Evolutionary conservation across 371 early-diverging fungal species (phyloP), one percentile per base, ranked within the genome.

Genomic region (Mucor circinelloides): DNA sequence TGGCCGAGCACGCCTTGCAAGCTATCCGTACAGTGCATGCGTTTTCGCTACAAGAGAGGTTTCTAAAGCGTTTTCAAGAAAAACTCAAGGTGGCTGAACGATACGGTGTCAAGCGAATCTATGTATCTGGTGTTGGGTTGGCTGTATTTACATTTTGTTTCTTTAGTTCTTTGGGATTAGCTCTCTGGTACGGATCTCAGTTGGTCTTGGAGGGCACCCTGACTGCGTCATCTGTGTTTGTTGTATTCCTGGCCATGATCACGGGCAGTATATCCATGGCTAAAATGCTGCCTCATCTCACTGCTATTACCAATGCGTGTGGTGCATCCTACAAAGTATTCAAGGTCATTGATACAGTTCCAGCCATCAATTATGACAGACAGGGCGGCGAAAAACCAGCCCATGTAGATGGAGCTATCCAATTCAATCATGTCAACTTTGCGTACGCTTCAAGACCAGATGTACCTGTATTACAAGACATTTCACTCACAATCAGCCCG

Each of bases 11-110:
- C 71, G 93, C 88, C 0, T 81, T 98, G 54, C 75, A 91, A 4
- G 84, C 89, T 30, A 92, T 97, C 59, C 89, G 96, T 56, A 97
- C 97, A 4, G 91, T 96, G 25, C 87, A 86, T 50, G 84, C 96
- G 0, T 96, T 96, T 78, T 90, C 88, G 58, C 87, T 88, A 13
- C 92, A 95, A 74, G 71, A 83, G 27, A 87, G 91, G 12, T 88
- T 92, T 68, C 64, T 83, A 10, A 64, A 75, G 4, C 77, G 85
- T 25, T 98, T 93, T 77, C 73, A 77, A 34, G 57, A 38, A 0
- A 73, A 87, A 64, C 69, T 91, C 5, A 73, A 69, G 8, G 72
- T 76, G 27, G 93, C 92, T 3, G 77, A 74, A 28, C 68, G 68
- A 17, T 72, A 77, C 6, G 91, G 90, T 23, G 67, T 83, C 27